Conservation (phyloP, 2,329 filamentous ascomycete species). For the Microcyclosporella mali region DNA sequence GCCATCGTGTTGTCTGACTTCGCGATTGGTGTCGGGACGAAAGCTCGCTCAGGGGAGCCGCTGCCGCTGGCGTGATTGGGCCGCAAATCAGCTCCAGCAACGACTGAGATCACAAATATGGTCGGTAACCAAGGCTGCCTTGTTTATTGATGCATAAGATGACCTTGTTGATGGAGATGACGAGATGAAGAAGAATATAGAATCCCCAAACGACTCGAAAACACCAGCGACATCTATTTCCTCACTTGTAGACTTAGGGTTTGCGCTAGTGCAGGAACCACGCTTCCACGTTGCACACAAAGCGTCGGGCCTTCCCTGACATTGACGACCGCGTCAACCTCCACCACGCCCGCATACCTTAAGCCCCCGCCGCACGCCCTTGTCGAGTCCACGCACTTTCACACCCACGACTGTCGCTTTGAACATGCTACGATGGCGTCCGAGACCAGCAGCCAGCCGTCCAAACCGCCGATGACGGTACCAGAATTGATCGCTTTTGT, state of each 20-base stretch:
- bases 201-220: too few relatives aligned
- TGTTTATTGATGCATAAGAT: too few relatives aligned
- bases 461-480: slow-evolving; percentile 22
- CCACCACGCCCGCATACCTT: slow-evolving; percentile 3
- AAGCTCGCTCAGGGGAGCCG: slow-evolving; percentile 3
- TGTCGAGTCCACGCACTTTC: too few relatives aligned
- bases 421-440: slow-evolving; percentile 28
- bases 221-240: too few relatives aligned
- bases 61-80: not conserved
- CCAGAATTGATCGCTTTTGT: slow-evolving; percentile 27
- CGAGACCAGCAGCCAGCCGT: slow-evolving; percentile 15
- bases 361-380: not conserved
- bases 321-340: slow-evolving; percentile 1
- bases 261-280: too few relatives aligned
- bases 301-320: too few relatives aligned
- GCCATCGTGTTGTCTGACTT: slow-evolving; percentile 13
- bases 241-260: too few relatives aligned
- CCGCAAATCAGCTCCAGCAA: not conserved
- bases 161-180: too few relatives aligned
- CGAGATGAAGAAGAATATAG: too few relatives aligned
- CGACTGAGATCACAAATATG: too few relatives aligned
- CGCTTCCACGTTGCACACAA: too few relatives aligned
- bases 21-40: slow-evolving; percentile 10
- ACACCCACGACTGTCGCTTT: not conserved
- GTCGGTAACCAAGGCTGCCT: too few relatives aligned